Base-by-base conservation (phyloP, 2,329 filamentous ascomycete species). In the Chaetothyriales sp. region DNA sequence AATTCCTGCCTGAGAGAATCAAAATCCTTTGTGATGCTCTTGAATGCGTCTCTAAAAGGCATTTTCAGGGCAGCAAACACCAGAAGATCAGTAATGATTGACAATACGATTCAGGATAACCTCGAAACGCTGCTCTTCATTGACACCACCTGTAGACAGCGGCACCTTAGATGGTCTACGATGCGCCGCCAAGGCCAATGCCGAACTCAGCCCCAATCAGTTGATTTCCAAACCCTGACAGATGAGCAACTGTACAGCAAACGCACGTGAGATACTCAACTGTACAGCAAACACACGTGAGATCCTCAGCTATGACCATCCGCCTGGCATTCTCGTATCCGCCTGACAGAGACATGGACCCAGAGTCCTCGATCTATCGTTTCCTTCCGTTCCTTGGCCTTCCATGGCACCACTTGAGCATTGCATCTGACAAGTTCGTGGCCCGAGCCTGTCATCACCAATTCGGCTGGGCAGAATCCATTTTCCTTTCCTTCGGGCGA, bases 401-500 rank as follows among this genome's bases (percentile, higher is more conserved):
- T 20, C 44, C 43, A 18, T 47, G 47, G 49, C 52, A 49, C 52
- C 49, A 51, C 26, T 54, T 49, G 26, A 46, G 39, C 51, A 50
- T 43, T 43, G 32, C 36, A 15, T 18, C n/a, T 19, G 8, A 18
- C 19, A 25, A 20, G 32, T 18, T 48, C 22, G 22, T 48, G 20
- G 19, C 15, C 28, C 39, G 20, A 5, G 18, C n/a, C 18, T 22
- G 22, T 15, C 44, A 12, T 18, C 19, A 15, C 48, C 39, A 3
- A 51, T 46, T 4, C 52, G 52, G 36, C 51, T 49, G 22, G 51
- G 51, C 3, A 55, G 47, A n/a, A 53, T 43, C 25, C 5, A 46
- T 39, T 53, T 58, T 18, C 46, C 50, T 12, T 49, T 48, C n/a
- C 56, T 46, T 5, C 44, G 43, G 18, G 47, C 36, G 47, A 59